A percentile compares a stretch with the other conserved stretches of the same genome.
phyloP scores from a whole-genome alignment of 2,329 filamentous ascomycete species.

The Aspergillus sp. region DNA sequence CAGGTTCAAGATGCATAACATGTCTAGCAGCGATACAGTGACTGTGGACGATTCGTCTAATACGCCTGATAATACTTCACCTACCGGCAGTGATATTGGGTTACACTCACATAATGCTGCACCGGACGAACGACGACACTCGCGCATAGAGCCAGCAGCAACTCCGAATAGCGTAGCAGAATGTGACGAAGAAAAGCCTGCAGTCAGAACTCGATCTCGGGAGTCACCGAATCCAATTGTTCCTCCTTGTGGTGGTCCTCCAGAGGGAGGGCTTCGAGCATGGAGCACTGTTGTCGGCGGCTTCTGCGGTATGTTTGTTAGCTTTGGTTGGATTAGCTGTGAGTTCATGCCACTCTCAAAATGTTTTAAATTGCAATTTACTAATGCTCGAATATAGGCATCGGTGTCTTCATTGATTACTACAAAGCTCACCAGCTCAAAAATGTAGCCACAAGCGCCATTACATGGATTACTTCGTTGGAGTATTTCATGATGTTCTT shows the following conservation, averaged over 20 bases:
- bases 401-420: constrained; percentile 28
- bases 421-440: constrained; percentile 18
- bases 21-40: constrained; percentile 5
- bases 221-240: constrained; percentile 20
- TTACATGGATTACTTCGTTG: constrained; percentile 16
- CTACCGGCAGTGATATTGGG: background rate
- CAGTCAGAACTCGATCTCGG: constrained; percentile 3
- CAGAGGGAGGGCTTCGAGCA: constrained; percentile 33
- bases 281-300: constrained; percentile 51
- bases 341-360: constrained; percentile 16
- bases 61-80: background rate
- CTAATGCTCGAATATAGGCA: constrained; percentile 15
- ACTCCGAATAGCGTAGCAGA: background rate
- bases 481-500: constrained; percentile 17
- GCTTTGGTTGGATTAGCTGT: constrained; percentile 54
- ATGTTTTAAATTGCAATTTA: background rate
- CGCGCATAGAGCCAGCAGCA: background rate
- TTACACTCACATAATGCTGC: background rate
- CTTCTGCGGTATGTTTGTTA: constrained; percentile 49
- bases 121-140: background rate
- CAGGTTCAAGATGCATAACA: background rate
- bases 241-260: constrained; percentile 18
- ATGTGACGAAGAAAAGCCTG: constrained; percentile 6
- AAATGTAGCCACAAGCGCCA: constrained; percentile 9
- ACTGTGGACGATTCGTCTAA: background rate